A percentile compares a stretch with the other conserved stretches of the same genome.
These are phyloP conservation scores for Madurella fahalii DNA, from an alignment of 2,329 filamentous ascomycete genomes.

Conservation along the genomic window DNA sequence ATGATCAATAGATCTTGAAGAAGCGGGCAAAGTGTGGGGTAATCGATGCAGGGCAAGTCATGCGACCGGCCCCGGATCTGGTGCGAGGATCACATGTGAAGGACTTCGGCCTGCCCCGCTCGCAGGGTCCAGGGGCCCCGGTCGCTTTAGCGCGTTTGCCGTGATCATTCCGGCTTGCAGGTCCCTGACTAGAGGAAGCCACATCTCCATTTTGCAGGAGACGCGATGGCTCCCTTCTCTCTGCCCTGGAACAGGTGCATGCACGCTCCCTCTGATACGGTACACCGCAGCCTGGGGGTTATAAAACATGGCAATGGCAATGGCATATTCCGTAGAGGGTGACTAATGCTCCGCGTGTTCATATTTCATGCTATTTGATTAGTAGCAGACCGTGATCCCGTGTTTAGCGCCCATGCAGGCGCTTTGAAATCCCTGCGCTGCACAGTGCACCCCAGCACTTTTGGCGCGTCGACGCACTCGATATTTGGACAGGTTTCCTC, in stretches of 20 bases:
- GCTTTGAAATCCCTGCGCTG: too few species aligned
- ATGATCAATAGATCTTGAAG: too few species aligned
- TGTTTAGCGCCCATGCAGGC: too few species aligned
- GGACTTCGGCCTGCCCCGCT: neutral
- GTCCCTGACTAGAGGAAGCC: neutral
- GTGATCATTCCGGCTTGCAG: neutral
- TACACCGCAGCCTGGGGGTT: too few species aligned
- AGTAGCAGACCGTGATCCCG: too few species aligned
- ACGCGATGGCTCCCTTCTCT: neutral
- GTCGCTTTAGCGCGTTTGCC: neutral
- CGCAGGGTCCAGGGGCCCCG: neutral
- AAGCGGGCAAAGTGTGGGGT: slow-evolving; percentile 6
- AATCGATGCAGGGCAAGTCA: slow-evolving; percentile 1
- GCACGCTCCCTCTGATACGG: neutral
- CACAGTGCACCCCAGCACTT: too few species aligned
- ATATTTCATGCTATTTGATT: too few species aligned
- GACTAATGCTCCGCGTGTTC: too few species aligned
- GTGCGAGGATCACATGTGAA: neutral
- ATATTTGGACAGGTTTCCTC: neutral
- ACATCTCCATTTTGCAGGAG: neutral
- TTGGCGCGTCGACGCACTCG: neutral
- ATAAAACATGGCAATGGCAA: too few species aligned
- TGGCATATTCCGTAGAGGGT: too few species aligned
- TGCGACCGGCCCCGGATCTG: neutral
- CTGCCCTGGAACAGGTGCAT: neutral